Evolutionary conservation across 177 flowering plant genomes (phyloP).

Genomic region (Vitis hybrid): DNA sequence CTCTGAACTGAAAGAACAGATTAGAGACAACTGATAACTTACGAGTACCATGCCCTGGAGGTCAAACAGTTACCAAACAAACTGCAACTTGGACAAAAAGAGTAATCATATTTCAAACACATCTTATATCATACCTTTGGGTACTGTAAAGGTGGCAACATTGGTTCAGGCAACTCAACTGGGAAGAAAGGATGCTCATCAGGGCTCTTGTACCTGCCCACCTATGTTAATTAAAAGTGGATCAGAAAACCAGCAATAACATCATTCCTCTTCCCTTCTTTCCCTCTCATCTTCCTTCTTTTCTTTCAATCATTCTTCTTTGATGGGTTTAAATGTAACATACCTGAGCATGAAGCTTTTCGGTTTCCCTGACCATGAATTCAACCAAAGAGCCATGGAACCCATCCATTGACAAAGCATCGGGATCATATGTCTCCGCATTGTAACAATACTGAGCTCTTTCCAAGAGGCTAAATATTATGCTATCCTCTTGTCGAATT

Average conservation of each 20-base stretch:
- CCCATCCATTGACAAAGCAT: constrained; percentile 63
- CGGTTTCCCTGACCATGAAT: constrained; percentile 82
- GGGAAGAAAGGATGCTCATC: constrained; percentile 97
- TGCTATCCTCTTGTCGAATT: constrained; percentile 93
- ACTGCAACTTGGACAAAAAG: not conserved
- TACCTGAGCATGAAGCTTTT: constrained; percentile 89
- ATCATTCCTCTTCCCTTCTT: not conserved
- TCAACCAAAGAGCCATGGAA: constrained; percentile 82
- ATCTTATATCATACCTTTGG: constrained; percentile 52
- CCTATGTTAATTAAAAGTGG: constrained; percentile 33
- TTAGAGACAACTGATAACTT: not conserved
- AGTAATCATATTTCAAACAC: not conserved
- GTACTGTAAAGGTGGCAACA: constrained; percentile 81
- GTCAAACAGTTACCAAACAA: not conserved
- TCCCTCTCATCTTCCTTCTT: not conserved
- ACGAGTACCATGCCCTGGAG: not conserved
- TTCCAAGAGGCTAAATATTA: constrained; percentile 86
- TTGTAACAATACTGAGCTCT: constrained; percentile 84
- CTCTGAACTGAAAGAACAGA: too few relatives aligned
- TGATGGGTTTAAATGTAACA: not conserved
- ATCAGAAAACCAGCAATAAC: not conserved
- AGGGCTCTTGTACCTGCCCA: constrained; percentile 87
- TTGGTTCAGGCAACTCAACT: constrained; percentile 62
- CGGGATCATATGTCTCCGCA: constrained; percentile 65
- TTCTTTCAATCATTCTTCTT: not conserved